Evolutionary conservation across 2,329 filamentous ascomycete species (phyloP).

Genomic region (Sphaerulina vaccinii): DNA sequence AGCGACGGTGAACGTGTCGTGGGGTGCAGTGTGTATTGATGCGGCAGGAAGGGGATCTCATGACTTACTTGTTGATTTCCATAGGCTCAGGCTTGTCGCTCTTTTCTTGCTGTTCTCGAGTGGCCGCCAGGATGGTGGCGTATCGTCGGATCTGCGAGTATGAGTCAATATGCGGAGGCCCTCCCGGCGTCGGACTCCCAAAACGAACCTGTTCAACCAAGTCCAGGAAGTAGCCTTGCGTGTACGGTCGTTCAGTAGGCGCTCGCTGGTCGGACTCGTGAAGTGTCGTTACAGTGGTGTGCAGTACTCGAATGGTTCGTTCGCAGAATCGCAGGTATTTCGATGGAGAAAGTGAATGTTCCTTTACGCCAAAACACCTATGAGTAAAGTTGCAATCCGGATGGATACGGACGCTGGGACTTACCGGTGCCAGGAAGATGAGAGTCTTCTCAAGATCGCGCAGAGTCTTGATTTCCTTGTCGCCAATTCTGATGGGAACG

Average conservation of each 20-base stretch:
- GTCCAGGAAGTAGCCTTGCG: slow-evolving; percentile 94
- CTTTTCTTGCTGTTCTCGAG: slow-evolving; percentile 64
- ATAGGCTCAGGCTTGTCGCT: slow-evolving; percentile 53
- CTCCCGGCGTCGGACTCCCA: slow-evolving; percentile 17
- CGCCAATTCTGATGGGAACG: slow-evolving; percentile 74
- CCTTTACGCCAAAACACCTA: slow-evolving; percentile 67
- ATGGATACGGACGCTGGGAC: slow-evolving; percentile 54
- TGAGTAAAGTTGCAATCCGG: slow-evolving; percentile 64
- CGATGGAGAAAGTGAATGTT: slow-evolving; percentile 64
- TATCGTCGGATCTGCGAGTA: slow-evolving; percentile 69
- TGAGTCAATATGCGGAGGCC: slow-evolving; percentile 28
- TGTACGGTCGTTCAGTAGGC: slow-evolving; percentile 84
- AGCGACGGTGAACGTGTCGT: background rate
- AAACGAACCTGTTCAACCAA: slow-evolving; percentile 72
- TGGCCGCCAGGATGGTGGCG: slow-evolving; percentile 76
- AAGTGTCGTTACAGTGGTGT: slow-evolving; percentile 82
- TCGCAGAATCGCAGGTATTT: slow-evolving; percentile 88
- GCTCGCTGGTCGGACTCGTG: slow-evolving; percentile 83
- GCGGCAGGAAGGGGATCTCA: slow-evolving; percentile 9
- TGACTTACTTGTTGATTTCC: slow-evolving; percentile 51
- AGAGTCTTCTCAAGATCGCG: slow-evolving; percentile 93
- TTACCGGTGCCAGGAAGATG: slow-evolving; percentile 89
- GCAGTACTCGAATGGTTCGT: slow-evolving; percentile 83
- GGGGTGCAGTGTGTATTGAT: background rate
- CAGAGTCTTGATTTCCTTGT: slow-evolving; percentile 84